Percentiles rank a stretch among this genome's conserved stretches.
phyloP scores from a whole-genome alignment of 495 filamentous ascomycete genomes.

The Xylaria longipes region DNA sequence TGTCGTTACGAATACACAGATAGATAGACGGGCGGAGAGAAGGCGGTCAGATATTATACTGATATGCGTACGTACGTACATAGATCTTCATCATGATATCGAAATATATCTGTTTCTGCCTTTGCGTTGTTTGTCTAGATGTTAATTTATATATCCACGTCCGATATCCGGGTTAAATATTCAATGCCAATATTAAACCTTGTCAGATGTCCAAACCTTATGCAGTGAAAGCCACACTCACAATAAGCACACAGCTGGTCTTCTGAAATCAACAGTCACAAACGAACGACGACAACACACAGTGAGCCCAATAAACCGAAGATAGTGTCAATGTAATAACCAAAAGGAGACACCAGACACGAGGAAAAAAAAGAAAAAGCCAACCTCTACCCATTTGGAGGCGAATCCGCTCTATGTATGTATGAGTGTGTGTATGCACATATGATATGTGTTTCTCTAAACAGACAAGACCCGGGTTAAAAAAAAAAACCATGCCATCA shows the following conservation, averaged over 20 bases:
- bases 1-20: not conserved
- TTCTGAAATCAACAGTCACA: no score
- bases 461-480: not conserved
- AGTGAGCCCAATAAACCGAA: no score
- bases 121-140: not conserved
- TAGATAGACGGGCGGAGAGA: not conserved
- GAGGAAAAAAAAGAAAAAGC: not conserved
- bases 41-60: not conserved
- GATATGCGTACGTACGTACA: not conserved
- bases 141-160: not conserved
- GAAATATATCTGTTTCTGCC: no score
- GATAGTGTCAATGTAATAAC: not conserved
- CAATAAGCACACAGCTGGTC: no score
- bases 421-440: constrained; percentile 3
- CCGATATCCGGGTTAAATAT: no score
- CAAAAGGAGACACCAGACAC: not conserved
- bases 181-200: no score
- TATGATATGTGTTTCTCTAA: constrained; percentile 15
- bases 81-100: not conserved
- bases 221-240: no score
- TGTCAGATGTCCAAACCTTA: not conserved
- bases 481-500: not conserved
- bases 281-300: no score
- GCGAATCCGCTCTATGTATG: constrained; percentile 18
- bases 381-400: constrained; percentile 6